A percentile compares a stretch with the other conserved stretches of the same genome.
phyloP scores from a whole-genome alignment of 352 stramenopile genomes.

The Aphanomyces invadans region DNA sequence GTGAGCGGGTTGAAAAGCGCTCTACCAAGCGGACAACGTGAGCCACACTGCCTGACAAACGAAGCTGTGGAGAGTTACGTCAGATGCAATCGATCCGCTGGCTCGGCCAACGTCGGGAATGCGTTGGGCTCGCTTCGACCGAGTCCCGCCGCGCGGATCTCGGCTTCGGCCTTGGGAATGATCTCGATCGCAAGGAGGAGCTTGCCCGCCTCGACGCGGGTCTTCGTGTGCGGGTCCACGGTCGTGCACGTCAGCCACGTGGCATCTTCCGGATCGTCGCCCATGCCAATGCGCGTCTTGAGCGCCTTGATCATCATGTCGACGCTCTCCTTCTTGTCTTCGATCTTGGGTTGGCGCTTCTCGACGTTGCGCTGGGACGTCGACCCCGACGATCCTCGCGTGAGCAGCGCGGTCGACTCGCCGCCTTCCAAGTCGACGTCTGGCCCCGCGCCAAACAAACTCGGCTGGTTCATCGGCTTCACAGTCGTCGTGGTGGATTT shows the following conservation, averaged over 20 bases:
- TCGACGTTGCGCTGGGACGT: background rate
- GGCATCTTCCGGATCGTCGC: constrained; percentile 64
- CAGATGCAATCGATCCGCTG: constrained; percentile 61
- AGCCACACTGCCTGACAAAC: background rate
- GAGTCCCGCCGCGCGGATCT: constrained; percentile 55
- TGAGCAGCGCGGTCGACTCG: background rate
- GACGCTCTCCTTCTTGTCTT: constrained; percentile 39
- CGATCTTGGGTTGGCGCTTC: constrained; percentile 21
- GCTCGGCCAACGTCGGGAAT: constrained; percentile 64
- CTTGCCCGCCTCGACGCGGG: constrained; percentile 52
- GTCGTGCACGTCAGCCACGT: constrained; percentile 71
- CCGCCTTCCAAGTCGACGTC: constrained; percentile 13
- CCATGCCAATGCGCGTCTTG: constrained; percentile 68
- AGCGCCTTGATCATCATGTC: constrained; percentile 62
- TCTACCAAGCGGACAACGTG: background rate
- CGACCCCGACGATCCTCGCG: too few relatives aligned
- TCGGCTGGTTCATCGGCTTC: background rate
- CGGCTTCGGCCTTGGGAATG: constrained; percentile 45
- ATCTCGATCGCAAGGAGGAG: constrained; percentile 70
- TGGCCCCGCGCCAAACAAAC: background rate
- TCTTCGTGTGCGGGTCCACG: constrained; percentile 45
- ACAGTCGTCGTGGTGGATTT: background rate
- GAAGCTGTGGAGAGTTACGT: constrained; percentile 25
- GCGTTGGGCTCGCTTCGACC: constrained; percentile 73
- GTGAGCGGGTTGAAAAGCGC: constrained; percentile 80